Evolutionary conservation across 768 basidiomycete species (phyloP).

Genomic region (Hypsizygus marmoreus): DNA sequence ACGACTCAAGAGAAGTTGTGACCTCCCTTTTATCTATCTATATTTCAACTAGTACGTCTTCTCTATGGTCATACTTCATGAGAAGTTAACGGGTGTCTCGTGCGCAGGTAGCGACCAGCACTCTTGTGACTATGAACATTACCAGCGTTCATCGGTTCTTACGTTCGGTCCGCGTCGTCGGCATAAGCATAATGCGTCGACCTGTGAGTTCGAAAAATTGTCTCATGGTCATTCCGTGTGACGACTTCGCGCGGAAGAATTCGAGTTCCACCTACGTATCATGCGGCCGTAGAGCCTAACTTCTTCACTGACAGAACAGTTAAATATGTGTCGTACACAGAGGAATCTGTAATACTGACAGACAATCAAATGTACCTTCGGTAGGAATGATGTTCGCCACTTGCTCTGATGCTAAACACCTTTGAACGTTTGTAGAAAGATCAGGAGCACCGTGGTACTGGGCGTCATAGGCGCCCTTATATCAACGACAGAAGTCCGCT

Average conservation of each 20-base stretch:
- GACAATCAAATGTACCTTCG: constrained; percentile 5
- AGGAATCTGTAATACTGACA: neutral
- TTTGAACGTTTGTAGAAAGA: too few species aligned
- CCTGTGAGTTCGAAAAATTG: too few species aligned
- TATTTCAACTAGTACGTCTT: too few species aligned
- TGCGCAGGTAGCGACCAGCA: too few species aligned
- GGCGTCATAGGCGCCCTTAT: constrained; percentile 11
- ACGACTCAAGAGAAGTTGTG: too few species aligned
- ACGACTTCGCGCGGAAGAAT: constrained; percentile 3
- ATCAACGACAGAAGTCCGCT: constrained; percentile 20
- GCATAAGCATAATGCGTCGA: too few species aligned
- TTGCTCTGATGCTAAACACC: neutral
- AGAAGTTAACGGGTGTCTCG: too few species aligned
- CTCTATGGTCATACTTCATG: too few species aligned
- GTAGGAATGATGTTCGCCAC: neutral
- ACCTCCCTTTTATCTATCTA: too few species aligned
- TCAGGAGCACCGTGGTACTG: constrained; percentile 2
- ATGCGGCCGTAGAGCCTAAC: neutral
- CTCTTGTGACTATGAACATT: too few species aligned
- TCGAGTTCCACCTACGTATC: neutral
- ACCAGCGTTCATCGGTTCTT: too few species aligned
- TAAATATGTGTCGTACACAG: constrained; percentile 1
- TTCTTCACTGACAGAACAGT: constrained; percentile 1
- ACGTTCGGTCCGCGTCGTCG: too few species aligned
- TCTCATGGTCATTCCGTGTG: constrained; percentile 15